A percentile compares a stretch with the other conserved stretches of the same genome.
Evolutionary conservation across 306 rosid species (phyloP).

Genomic region (Cicer yamashitae): DNA sequence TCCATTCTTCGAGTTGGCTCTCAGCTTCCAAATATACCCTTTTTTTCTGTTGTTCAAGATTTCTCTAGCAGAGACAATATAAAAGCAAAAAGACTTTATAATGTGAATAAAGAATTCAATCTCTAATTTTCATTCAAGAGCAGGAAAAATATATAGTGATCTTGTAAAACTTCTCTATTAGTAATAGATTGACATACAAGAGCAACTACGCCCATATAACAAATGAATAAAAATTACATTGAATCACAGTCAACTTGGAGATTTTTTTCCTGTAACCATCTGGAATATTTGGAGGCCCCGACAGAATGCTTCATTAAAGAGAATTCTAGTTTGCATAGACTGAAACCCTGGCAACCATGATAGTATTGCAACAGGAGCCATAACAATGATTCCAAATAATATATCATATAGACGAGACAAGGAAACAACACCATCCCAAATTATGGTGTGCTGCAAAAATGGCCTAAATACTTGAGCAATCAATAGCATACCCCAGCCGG

Average conservation of each 20-base stretch:
- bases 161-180: conserved; percentile 8
- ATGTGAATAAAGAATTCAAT: conserved; percentile 13
- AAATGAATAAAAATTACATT: conserved; percentile 46
- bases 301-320: conserved; percentile 90
- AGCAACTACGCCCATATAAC: conserved; percentile 13
- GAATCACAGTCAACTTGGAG: conserved; percentile 44
- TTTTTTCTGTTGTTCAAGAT: background rate
- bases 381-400: conserved; percentile 71
- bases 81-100: background rate
- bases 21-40: conserved; percentile 9
- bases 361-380: conserved; percentile 78
- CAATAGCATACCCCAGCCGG: conserved; percentile 87
- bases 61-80: background rate
- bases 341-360: conserved; percentile 96
- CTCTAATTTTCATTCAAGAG: conserved; percentile 16
- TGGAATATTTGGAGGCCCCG: conserved; percentile 79
- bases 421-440: conserved; percentile 68
- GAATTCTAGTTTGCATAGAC: conserved; percentile 85
- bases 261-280: conserved; percentile 72
- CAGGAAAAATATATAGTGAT: background rate
- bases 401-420: conserved; percentile 78
- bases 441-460: conserved; percentile 53
- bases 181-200: conserved; percentile 2
- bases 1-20: conserved; percentile 3
- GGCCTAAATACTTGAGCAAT: conserved; percentile 84